These are phyloP conservation scores for Albugo laibachii DNA, from an alignment of 352 stramenopile genomes.

Conservation along the genomic window DNA sequence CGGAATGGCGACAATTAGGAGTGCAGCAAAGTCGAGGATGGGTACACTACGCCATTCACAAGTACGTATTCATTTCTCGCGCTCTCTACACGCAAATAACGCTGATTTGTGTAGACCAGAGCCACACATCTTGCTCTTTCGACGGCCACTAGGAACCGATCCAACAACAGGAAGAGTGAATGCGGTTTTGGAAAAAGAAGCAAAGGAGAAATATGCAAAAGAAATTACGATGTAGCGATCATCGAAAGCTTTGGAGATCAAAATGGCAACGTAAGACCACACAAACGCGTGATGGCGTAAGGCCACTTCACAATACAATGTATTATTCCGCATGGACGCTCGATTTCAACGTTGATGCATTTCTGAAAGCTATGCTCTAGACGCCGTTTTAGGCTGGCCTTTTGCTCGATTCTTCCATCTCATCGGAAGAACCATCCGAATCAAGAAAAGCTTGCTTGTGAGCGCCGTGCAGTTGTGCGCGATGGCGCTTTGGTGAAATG, in stretches of 20 bases:
- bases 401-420: constrained; percentile 5
- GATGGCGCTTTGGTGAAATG: constrained; percentile 13
- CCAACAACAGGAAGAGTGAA: constrained; percentile 89
- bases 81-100: neutral
- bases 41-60: constrained; percentile 98
- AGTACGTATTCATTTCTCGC: constrained; percentile 29
- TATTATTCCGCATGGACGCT: no score
- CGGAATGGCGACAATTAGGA: constrained; percentile 93
- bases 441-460: constrained; percentile 63
- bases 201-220: constrained; percentile 91
- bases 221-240: constrained; percentile 8
- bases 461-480: constrained; percentile 10
- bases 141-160: constrained; percentile 93
- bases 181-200: constrained; percentile 83
- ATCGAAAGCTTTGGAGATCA: no score
- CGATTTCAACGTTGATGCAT: no score
- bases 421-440: constrained; percentile 32
- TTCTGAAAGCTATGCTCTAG: no score
- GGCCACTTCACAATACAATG: no score
- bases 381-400: no score
- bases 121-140: constrained; percentile 98
- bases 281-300: no score
- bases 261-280: no score
- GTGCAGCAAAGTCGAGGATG: constrained; percentile 96
- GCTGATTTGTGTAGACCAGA: constrained; percentile 64